Conservation (phyloP, 116 monocot species). For the Phalaenopsis hybrid region DNA sequence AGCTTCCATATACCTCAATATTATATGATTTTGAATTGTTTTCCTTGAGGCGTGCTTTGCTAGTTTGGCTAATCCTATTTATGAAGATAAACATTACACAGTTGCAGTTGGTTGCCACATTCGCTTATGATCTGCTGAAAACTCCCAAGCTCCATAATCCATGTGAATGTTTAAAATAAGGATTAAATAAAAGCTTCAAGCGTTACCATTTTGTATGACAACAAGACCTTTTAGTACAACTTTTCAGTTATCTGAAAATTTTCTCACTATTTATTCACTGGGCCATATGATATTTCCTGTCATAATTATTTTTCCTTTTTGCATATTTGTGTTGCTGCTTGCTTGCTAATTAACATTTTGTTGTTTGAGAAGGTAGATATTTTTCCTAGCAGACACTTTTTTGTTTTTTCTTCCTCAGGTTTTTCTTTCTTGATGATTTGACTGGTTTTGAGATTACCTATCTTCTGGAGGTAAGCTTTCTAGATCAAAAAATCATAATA, state of each 20-base stretch:
- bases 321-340: neutral
- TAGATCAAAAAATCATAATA: neutral
- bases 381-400: neutral
- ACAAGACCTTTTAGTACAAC: neutral
- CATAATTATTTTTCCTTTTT: neutral
- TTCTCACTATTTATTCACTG: neutral
- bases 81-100: too few relatives aligned
- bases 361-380: neutral
- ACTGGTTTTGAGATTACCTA: slow-evolving; percentile 96
- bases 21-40: too few relatives aligned
- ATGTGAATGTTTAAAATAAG: too few relatives aligned
- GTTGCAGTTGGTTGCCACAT: too few relatives aligned
- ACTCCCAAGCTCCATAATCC: too few relatives aligned
- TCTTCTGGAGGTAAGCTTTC: slow-evolving; percentile 66
- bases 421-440: slow-evolving; percentile 97
- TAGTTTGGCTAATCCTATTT: too few relatives aligned
- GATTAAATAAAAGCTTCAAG: too few relatives aligned
- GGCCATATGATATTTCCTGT: neutral
- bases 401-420: slow-evolving; percentile 36
- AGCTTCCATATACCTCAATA: too few relatives aligned
- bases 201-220: neutral
- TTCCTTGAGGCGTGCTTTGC: too few relatives aligned
- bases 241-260: neutral
- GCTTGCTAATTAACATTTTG: neutral
- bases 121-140: too few relatives aligned